Conservation (phyloP, 768 basidiomycete genomes). For the Ephemerocybe angulata region DNA sequence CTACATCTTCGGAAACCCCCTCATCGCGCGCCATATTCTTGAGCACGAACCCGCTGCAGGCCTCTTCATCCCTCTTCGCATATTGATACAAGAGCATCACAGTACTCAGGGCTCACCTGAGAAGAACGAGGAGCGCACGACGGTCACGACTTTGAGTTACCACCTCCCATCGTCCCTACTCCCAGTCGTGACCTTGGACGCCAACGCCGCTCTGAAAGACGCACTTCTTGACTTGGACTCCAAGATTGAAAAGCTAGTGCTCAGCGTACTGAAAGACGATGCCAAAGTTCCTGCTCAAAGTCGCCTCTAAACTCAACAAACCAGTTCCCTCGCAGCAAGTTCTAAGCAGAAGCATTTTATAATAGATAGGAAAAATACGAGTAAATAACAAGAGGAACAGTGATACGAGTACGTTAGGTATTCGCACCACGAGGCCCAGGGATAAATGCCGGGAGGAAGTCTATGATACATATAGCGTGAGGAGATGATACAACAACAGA, state of each 20-base stretch:
- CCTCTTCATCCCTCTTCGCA: slow-evolving; percentile 42
- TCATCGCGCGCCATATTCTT: slow-evolving; percentile 44
- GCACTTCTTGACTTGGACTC: slow-evolving; percentile 36
- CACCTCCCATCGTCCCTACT: slow-evolving; percentile 45
- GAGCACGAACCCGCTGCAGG: slow-evolving; percentile 37
- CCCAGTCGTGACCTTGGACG: slow-evolving; percentile 9
- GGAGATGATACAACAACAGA: not conserved
- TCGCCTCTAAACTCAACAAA: too few species aligned
- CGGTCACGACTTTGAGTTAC: slow-evolving; percentile 42
- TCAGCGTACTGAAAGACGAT: slow-evolving; percentile 18
- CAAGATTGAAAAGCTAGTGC: slow-evolving; percentile 42
- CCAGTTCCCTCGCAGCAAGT: too few species aligned
- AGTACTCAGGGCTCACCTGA: slow-evolving; percentile 13
- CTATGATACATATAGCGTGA: too few species aligned
- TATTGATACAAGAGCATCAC: slow-evolving; percentile 40
- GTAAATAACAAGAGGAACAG: too few species aligned
- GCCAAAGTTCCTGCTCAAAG: too few species aligned
- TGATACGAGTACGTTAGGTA: too few species aligned
- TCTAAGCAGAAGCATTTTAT: too few species aligned
- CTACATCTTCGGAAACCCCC: slow-evolving; percentile 52
- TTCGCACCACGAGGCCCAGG: too few species aligned
- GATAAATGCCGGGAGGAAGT: too few species aligned
- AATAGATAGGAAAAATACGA: too few species aligned
- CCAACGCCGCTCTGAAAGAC: slow-evolving; percentile 28
- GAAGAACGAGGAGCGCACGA: too few species aligned